Evolutionary conservation across 805 yeast genomes (phyloP).

Genomic region (Wickerhamomyces pijperi): DNA sequence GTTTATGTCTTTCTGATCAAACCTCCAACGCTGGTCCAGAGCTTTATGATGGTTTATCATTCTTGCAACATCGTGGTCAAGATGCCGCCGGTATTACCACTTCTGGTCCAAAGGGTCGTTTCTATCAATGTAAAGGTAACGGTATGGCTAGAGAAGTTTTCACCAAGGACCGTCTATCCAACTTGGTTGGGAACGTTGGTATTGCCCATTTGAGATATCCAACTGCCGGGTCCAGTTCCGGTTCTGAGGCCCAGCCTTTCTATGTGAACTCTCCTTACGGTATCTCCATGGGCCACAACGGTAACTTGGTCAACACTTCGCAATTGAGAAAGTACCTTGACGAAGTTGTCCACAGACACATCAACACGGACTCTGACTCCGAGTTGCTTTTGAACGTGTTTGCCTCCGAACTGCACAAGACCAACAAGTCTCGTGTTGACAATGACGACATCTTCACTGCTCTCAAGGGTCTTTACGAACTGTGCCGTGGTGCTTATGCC

Average conservation of each 20-base stretch:
- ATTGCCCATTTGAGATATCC: conserved; percentile 92
- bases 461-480: conserved; percentile 65
- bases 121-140: conserved; percentile 96
- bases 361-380: conserved; percentile 93
- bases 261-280: conserved; percentile 97
- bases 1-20: conserved; percentile 73
- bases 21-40: conserved; percentile 73
- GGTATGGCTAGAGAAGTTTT: conserved; percentile 98
- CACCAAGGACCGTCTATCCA: conserved; percentile 67
- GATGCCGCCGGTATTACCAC: conserved; percentile 99
- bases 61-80: conserved; percentile 94
- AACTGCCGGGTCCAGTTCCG: conserved; percentile 93
- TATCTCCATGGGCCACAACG: conserved; percentile 82
- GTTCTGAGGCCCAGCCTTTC: conserved; percentile 96
- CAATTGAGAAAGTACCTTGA: conserved; percentile 74
- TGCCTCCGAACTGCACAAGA: conserved; percentile 84
- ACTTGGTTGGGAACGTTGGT: conserved; percentile 89
- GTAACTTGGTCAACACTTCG: conserved; percentile 82
- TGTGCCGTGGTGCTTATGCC: conserved; percentile 94
- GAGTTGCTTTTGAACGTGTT: conserved; percentile 83
- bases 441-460: conserved; percentile 84
- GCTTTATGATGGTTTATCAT: conserved; percentile 83
- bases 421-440: conserved; percentile 88
- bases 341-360: conserved; percentile 91
- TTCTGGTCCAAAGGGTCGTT: conserved; percentile 85